phyloP scores from a whole-genome alignment of 805 yeast genomes.

The Wickerhamiella kurtzmanii region DNA sequence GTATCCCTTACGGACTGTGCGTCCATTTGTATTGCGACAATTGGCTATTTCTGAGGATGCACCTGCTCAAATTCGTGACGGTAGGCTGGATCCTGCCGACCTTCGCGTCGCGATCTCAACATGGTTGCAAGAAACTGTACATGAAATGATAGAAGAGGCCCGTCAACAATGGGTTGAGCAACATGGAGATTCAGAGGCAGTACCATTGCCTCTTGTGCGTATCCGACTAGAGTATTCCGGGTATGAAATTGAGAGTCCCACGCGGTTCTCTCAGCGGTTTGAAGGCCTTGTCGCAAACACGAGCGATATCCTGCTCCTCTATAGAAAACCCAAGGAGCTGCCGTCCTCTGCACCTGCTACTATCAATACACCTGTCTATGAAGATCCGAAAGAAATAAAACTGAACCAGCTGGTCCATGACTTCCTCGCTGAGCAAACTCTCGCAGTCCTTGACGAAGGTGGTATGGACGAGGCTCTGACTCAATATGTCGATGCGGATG shows the following conservation, averaged over 20 bases:
- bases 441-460: slow-evolving; percentile 57
- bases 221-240: slow-evolving; percentile 80
- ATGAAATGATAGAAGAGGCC: slow-evolving; percentile 50
- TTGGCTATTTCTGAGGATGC: slow-evolving; percentile 34
- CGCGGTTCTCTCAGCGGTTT: slow-evolving; percentile 78
- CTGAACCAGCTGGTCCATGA: slow-evolving; percentile 53
- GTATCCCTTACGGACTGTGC: slow-evolving; percentile 50
- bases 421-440: slow-evolving; percentile 45
- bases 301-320: slow-evolving; percentile 69
- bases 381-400: slow-evolving; percentile 30
- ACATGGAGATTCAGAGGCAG: slow-evolving; percentile 24
- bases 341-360: neutral
- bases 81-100: slow-evolving; percentile 36
- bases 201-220: slow-evolving; percentile 73
- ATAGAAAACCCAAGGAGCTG: slow-evolving; percentile 29
- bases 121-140: slow-evolving; percentile 51
- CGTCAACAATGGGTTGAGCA: slow-evolving; percentile 33
- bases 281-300: slow-evolving; percentile 85
- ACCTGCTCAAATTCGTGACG: neutral
- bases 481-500: slow-evolving; percentile 68
- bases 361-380: neutral
- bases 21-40: slow-evolving; percentile 72
- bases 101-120: slow-evolving; percentile 38
- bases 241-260: slow-evolving; percentile 80
- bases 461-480: slow-evolving; percentile 65